A percentile compares a stretch with the other conserved stretches of the same genome.
Evolutionary conservation across 2,329 filamentous ascomycete genomes (phyloP).

Genomic region (Cladosporium sp.): DNA sequence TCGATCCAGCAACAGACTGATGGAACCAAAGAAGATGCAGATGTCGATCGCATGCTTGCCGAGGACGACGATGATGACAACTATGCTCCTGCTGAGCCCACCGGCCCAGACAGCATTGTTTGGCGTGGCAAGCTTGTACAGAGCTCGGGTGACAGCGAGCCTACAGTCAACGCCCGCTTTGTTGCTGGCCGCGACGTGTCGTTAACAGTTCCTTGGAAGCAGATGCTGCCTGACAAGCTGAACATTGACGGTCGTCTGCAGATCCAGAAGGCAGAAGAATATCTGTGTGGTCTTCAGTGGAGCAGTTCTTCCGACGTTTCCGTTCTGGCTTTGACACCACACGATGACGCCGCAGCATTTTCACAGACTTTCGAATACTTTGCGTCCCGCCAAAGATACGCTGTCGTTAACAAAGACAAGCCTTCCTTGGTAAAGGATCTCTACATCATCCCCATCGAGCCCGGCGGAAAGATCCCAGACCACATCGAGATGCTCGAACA

Average conservation of each 20-base stretch:
- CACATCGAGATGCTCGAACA: slow-evolving; percentile 88
- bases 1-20: slow-evolving; percentile 36
- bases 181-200: slow-evolving; percentile 81
- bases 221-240: slow-evolving; percentile 70
- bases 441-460: slow-evolving; percentile 83
- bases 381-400: slow-evolving; percentile 75
- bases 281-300: slow-evolving; percentile 83
- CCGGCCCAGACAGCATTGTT: slow-evolving; percentile 68
- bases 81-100: slow-evolving; percentile 77
- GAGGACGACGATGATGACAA: slow-evolving; percentile 72
- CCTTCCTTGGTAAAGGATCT: slow-evolving; percentile 74
- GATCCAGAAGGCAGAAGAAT: slow-evolving; percentile 80
- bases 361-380: slow-evolving; percentile 87
- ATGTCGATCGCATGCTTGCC: slow-evolving; percentile 85
- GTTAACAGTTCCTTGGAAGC: slow-evolving; percentile 67
- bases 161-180: slow-evolving; percentile 71
- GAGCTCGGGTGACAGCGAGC: slow-evolving; percentile 39
- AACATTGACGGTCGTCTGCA: slow-evolving; percentile 79
- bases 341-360: slow-evolving; percentile 65
- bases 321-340: slow-evolving; percentile 69
- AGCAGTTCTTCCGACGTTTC: slow-evolving; percentile 80
- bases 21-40: slow-evolving; percentile 73
- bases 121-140: slow-evolving; percentile 71
- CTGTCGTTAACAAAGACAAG: slow-evolving; percentile 70
- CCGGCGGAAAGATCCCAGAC: slow-evolving; percentile 70